A percentile compares a stretch with the other conserved stretches of the same genome.
These are phyloP conservation scores for Colletotrichum navitas DNA, from an alignment of 2,329 filamentous ascomycete species.

Conservation along the genomic window DNA sequence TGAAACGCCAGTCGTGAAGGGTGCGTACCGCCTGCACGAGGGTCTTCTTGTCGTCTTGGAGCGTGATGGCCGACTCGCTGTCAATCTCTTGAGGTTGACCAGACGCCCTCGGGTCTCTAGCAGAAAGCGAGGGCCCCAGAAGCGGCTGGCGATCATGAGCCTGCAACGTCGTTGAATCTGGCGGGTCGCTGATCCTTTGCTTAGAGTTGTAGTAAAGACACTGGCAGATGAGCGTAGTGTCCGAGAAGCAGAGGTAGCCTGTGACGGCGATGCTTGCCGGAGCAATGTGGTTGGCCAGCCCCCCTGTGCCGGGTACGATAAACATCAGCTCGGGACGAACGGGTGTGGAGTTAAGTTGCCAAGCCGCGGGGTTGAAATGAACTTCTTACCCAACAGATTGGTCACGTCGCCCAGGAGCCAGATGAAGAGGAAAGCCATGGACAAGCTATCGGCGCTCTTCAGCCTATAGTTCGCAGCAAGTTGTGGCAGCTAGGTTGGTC, in stretches of 20 bases:
- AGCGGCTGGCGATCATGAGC: constrained; percentile 8
- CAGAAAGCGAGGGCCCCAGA: neutral
- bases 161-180: neutral
- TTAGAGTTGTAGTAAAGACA: constrained; percentile 28
- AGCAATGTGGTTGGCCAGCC: constrained; percentile 24
- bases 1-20: constrained; percentile 24
- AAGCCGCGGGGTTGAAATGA: neutral
- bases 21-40: neutral
- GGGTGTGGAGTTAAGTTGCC: neutral
- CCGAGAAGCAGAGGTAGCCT: constrained; percentile 26
- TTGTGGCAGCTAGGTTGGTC: constrained; percentile 21
- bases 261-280: constrained; percentile 29
- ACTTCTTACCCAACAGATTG: constrained; percentile 23
- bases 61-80: neutral
- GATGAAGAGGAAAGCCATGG: constrained; percentile 32
- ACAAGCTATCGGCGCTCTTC: constrained; percentile 33
- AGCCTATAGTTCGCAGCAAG: constrained; percentile 26
- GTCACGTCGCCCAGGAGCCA: constrained; percentile 27
- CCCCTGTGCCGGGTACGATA: neutral
- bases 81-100: too few relatives aligned
- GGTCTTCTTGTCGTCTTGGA: neutral
- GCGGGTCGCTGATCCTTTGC: neutral
- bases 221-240: constrained; percentile 35
- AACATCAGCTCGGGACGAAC: neutral
- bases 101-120: neutral